phyloP scores from a whole-genome alignment of 2,329 filamentous ascomycete species.

The Colletotrichum sp. region DNA sequence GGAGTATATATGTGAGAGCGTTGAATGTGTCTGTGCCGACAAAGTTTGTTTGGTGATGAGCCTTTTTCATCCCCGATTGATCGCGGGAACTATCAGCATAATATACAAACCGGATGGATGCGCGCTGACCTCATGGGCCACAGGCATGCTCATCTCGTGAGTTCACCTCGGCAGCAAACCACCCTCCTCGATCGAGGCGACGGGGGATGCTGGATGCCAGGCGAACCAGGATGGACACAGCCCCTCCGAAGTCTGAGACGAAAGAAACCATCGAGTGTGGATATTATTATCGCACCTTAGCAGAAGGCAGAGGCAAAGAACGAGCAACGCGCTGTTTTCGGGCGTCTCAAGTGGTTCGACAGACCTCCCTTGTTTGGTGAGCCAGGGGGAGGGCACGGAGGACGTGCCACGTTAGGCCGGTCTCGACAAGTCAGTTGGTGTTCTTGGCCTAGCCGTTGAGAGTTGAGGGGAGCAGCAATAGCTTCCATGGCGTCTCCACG shows the following conservation, averaged over 20 bases:
- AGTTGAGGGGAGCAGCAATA: slow-evolving; percentile 1
- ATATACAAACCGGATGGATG: slow-evolving; percentile 3
- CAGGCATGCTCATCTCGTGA: neutral
- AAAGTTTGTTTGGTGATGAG: neutral
- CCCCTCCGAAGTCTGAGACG: neutral
- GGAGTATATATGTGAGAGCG: slow-evolving; percentile 6
- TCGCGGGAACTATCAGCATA: slow-evolving; percentile 2
- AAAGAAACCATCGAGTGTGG: slow-evolving; percentile 2
- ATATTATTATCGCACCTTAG: slow-evolving; percentile 5
- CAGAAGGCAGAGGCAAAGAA: neutral
- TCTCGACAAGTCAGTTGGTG: neutral
- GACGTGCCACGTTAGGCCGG: neutral
- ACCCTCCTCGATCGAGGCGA: neutral
- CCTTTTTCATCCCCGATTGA: neutral
- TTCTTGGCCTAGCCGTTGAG: neutral
- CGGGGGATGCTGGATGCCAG: neutral
- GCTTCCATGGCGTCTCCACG: neutral
- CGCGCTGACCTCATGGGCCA: neutral
- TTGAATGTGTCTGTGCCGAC: neutral
- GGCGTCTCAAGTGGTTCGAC: slow-evolving; percentile 14
- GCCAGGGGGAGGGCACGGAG: neutral
- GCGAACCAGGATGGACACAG: neutral
- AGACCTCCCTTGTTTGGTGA: neutral
- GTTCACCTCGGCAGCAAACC: slow-evolving; percentile 13
- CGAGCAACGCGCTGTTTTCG: neutral